phyloP scores from a whole-genome alignment of 2,329 filamentous ascomycete genomes.

The Neonectria punicea region DNA sequence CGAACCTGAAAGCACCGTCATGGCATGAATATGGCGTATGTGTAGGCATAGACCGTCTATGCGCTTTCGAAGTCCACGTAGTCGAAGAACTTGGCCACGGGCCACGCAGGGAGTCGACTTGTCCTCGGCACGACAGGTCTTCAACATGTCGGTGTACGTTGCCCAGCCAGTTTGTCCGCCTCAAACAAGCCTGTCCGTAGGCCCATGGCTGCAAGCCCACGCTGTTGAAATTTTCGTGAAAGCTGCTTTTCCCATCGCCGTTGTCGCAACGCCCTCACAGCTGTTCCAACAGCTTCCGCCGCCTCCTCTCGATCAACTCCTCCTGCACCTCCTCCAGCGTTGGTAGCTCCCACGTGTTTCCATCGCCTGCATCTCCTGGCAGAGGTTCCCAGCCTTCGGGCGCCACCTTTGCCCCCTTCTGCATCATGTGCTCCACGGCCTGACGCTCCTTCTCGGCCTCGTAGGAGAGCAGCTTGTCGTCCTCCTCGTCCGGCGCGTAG shows the following conservation, averaged over 20 bases:
- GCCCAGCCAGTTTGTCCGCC: background rate
- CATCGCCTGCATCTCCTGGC: conserved; percentile 88
- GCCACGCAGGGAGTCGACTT: background rate
- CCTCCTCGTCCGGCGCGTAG: conserved; percentile 92
- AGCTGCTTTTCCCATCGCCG: background rate
- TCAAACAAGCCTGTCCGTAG: background rate
- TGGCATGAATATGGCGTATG: background rate
- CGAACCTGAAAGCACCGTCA: background rate
- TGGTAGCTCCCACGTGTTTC: conserved; percentile 83
- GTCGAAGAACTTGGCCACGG: background rate
- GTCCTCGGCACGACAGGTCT: background rate
- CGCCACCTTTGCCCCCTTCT: conserved; percentile 63
- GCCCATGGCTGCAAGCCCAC: background rate
- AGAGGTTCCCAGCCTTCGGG: conserved; percentile 84
- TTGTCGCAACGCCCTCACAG: conserved; percentile 54
- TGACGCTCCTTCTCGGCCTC: conserved; percentile 87
- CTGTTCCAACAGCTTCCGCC: conserved; percentile 86
- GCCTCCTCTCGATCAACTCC: conserved; percentile 87
- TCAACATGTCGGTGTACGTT: no score
- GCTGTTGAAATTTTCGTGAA: background rate
- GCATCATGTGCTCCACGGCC: conserved; percentile 75
- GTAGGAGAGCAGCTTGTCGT: conserved; percentile 81
- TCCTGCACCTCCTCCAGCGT: conserved; percentile 93
- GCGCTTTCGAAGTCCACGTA: background rate
- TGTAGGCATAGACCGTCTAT: background rate